Evolutionary conservation across 2,329 filamentous ascomycete genomes (phyloP).

Genomic region (Botrytis sinoallii): DNA sequence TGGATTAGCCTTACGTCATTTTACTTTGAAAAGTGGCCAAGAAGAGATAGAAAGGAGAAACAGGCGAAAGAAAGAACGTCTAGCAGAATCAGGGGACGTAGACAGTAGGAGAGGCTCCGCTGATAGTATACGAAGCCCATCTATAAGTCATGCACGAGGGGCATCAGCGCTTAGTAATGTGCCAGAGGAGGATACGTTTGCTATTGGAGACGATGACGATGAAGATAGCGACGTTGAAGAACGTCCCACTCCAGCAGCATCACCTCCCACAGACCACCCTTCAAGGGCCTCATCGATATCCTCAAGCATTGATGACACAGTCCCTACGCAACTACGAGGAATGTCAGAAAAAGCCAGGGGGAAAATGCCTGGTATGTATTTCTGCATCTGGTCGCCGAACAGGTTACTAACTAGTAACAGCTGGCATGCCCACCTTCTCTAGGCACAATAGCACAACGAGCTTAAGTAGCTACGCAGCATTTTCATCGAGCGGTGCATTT

Average conservation of each 20-base stretch:
- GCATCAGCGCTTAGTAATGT: conserved; percentile 62
- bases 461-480: conserved; percentile 62
- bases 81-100: conserved; percentile 48
- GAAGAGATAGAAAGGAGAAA: conserved; percentile 83
- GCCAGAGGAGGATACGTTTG: conserved; percentile 80
- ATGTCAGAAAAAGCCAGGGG: conserved; percentile 98
- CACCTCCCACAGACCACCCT: conserved; percentile 61
- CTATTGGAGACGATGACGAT: conserved; percentile 81
- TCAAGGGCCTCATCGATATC: conserved; percentile 67
- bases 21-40: conserved; percentile 88
- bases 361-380: conserved; percentile 69
- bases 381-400: not conserved
- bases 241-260: conserved; percentile 57
- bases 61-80: conserved; percentile 63
- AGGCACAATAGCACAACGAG: conserved; percentile 87
- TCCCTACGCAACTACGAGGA: conserved; percentile 77
- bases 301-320: conserved; percentile 67
- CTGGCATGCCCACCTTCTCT: conserved; percentile 76
- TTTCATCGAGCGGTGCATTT: conserved; percentile 61
- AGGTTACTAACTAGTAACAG: conserved; percentile 38
- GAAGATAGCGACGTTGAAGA: conserved; percentile 50
- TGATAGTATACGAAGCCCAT: conserved; percentile 65
- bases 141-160: conserved; percentile 49
- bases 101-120: conserved; percentile 55
- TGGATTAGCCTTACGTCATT: conserved; percentile 64